Percentiles rank a stretch among this genome's conserved stretches.
These are phyloP conservation scores for Trichoderma sp. DNA, from an alignment of 2,329 filamentous ascomycete species.

Conservation along the genomic window DNA sequence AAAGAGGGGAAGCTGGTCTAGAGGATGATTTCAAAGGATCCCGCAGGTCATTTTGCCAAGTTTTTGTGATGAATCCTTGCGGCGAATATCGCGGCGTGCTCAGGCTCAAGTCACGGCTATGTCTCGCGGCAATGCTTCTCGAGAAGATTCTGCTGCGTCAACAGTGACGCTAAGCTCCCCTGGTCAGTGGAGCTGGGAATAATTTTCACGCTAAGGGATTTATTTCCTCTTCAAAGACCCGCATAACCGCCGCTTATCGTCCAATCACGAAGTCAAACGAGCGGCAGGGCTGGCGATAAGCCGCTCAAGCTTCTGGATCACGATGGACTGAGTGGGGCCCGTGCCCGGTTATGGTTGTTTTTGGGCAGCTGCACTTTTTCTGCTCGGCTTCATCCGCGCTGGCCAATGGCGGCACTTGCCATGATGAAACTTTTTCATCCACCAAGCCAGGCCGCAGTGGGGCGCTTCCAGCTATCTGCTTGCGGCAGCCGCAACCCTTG, in stretches of 20 bases:
- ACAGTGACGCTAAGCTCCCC: neutral
- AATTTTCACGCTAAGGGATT: neutral
- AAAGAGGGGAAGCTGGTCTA: neutral
- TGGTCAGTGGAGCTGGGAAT: slow-evolving; percentile 2
- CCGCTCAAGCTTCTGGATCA: neutral
- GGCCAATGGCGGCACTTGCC: neutral
- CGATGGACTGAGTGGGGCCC: neutral
- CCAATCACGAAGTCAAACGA: neutral
- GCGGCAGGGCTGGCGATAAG: slow-evolving; percentile 7
- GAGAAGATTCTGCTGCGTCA: neutral
- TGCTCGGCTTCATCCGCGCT: slow-evolving; percentile 8
- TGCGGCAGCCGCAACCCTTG: neutral
- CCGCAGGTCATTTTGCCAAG: neutral
- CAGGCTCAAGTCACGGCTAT: neutral
- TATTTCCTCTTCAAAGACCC: neutral
- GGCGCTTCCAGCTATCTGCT: neutral
- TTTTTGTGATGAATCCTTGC: neutral
- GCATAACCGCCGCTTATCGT: neutral
- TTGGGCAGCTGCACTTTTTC: neutral
- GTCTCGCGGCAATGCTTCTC: neutral
- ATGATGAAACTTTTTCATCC: neutral
- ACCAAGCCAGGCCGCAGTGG: slow-evolving; percentile 7
- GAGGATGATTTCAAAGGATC: neutral
- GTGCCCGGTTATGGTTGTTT: neutral
- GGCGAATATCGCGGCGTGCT: neutral